phyloP scores from a whole-genome alignment of 257 asterid genomes.

The Ajuga chamaepitys region DNA sequence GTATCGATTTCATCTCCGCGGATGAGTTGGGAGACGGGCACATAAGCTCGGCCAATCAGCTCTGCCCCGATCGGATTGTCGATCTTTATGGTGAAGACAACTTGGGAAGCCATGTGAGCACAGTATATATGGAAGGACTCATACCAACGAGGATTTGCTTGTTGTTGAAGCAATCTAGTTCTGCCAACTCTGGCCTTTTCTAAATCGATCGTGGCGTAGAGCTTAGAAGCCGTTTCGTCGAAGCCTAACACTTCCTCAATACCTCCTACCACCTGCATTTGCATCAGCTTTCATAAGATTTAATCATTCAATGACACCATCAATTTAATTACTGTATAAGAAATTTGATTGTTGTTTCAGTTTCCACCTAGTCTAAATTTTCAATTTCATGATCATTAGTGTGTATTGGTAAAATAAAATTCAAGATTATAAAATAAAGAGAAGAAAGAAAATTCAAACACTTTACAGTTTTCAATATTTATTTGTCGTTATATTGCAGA shows the following conservation, averaged over 20 bases:
- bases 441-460: no score
- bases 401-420: no score
- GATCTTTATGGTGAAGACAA: constrained; percentile 35
- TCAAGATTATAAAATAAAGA: no score
- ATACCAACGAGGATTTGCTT: constrained; percentile 35
- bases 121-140: constrained; percentile 49
- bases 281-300: neutral
- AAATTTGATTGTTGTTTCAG: no score
- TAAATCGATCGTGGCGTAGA: constrained; percentile 57
- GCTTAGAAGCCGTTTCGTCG: constrained; percentile 26
- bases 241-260: constrained; percentile 45
- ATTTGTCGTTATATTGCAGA: no score
- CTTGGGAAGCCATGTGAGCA: constrained; percentile 36
- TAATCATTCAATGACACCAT: no score
- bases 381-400: no score
- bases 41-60: constrained; percentile 29
- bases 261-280: constrained; percentile 41
- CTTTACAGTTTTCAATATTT: no score
- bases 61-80: constrained; percentile 41
- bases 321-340: no score
- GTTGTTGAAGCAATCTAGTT: constrained; percentile 26
- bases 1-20: constrained; percentile 31
- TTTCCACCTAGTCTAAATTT: no score
- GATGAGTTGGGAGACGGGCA: constrained; percentile 21
- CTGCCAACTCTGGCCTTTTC: constrained; percentile 57